Conservation (phyloP, 2,329 filamentous ascomycete species). For the Aureobasidium namibiae region DNA sequence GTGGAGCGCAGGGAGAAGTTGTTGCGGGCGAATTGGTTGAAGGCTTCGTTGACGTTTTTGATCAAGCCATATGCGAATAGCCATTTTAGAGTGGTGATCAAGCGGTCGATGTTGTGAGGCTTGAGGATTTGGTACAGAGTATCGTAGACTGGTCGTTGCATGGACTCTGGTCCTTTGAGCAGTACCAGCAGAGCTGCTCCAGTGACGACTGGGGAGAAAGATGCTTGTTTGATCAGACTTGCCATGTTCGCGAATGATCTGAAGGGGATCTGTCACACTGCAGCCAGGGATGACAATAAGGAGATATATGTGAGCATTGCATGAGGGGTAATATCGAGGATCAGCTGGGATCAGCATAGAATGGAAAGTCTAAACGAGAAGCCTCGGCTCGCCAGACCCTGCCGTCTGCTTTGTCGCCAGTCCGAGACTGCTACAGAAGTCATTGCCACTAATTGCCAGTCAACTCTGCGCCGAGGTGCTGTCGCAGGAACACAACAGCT, state of each 20-base stretch:
- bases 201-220: conserved; percentile 16
- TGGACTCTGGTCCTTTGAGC: conserved; percentile 21
- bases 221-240: conserved; percentile 19
- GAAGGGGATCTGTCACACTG: neutral
- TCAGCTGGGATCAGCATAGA: neutral
- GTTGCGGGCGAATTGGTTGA: conserved; percentile 26
- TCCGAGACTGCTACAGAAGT: neutral
- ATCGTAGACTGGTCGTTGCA: conserved; percentile 23
- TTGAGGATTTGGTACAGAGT: conserved; percentile 22
- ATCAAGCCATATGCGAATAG: conserved; percentile 26
- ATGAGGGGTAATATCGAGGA: neutral
- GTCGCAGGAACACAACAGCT: neutral
- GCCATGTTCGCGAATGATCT: conserved; percentile 16
- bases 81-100: conserved; percentile 23
- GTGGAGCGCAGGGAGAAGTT: conserved; percentile 30
- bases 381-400: neutral
- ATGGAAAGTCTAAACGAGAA: neutral
- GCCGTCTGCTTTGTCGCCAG: neutral
- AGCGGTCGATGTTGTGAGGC: conserved; percentile 20
- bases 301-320: neutral
- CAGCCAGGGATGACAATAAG: neutral
- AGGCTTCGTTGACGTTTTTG: conserved; percentile 19
- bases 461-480: neutral
- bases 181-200: conserved; percentile 18
- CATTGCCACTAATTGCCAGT: neutral